These are phyloP conservation scores for Limnomonas spitsbergensis DNA, from an alignment of 139 green algal species.

Conservation along the genomic window DNA sequence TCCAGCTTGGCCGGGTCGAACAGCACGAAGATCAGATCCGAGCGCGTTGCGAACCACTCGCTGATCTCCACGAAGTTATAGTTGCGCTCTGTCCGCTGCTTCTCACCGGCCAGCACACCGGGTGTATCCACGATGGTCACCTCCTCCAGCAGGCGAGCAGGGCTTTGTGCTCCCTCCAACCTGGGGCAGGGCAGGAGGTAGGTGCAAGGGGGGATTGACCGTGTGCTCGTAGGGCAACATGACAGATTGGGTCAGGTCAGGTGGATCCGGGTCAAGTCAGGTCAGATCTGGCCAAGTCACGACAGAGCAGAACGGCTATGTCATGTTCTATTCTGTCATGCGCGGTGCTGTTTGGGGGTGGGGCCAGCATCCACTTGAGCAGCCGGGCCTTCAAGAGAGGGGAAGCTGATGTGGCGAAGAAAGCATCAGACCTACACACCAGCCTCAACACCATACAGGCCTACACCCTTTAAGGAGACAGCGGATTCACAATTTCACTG, in stretches of 20 bases:
- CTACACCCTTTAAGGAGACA: no score
- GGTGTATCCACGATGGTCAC: constrained; percentile 74
- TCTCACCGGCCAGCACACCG: constrained; percentile 91
- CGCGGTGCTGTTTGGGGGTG: no score
- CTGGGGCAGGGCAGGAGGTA: no score
- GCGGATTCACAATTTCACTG: constrained; percentile 79
- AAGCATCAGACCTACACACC: no score
- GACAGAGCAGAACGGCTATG: no score
- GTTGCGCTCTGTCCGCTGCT: constrained; percentile 89
- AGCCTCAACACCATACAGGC: no score
- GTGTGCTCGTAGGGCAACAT: constrained; percentile 90
- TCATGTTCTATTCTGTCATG: no score
- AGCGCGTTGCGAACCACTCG: constrained; percentile 81
- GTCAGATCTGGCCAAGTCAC: constrained; percentile 79
- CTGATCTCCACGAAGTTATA: constrained; percentile 94
- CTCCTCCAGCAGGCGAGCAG: constrained; percentile 83
- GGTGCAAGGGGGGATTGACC: constrained; percentile 84
- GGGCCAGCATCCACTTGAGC: no score
- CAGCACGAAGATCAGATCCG: constrained; percentile 95
- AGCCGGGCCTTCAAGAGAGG: no score
- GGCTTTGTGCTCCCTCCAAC: constrained; percentile 82
- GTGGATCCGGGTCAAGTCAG: constrained; percentile 83
- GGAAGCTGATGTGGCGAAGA: no score
- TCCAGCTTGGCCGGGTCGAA: constrained; percentile 98
- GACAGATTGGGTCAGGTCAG: no score